Evolutionary conservation across 2,329 filamentous ascomycete species (phyloP).

Genomic region (Penicillium sp.): DNA sequence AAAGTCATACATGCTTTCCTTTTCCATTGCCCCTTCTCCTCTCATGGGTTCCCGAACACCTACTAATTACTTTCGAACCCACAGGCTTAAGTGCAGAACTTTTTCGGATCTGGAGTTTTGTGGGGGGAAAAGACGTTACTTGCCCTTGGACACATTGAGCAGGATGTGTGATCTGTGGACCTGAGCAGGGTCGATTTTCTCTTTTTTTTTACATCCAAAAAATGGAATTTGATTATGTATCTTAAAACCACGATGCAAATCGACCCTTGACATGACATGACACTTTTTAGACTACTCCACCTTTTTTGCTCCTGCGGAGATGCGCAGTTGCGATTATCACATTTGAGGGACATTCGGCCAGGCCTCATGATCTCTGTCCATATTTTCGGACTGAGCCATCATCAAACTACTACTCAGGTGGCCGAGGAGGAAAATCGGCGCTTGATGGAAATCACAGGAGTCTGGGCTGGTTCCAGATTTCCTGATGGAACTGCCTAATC

Average conservation of each 20-base stretch:
- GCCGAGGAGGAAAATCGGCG: no score
- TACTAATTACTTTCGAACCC: not conserved
- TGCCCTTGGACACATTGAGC: constrained; percentile 23
- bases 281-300: constrained; percentile 7
- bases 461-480: no score
- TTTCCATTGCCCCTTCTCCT: no score
- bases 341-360: no score
- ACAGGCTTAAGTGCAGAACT: constrained; percentile 31
- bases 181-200: constrained; percentile 29
- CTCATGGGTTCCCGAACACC: not conserved
- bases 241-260: constrained; percentile 36
- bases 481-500: no score
- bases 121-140: constrained; percentile 27
- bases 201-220: constrained; percentile 28
- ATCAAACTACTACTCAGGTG: no score
- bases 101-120: constrained; percentile 32
- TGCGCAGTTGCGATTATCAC: no score
- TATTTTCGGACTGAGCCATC: no score
- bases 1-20: not conserved
- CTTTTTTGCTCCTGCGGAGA: no score
- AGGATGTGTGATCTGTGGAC: constrained; percentile 27
- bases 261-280: constrained; percentile 37
- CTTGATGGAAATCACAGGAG: no score
- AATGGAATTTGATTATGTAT: constrained; percentile 36
- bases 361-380: no score